Conservation (phyloP, 2,329 filamentous ascomycete genomes). For the Curvularia sp. region DNA sequence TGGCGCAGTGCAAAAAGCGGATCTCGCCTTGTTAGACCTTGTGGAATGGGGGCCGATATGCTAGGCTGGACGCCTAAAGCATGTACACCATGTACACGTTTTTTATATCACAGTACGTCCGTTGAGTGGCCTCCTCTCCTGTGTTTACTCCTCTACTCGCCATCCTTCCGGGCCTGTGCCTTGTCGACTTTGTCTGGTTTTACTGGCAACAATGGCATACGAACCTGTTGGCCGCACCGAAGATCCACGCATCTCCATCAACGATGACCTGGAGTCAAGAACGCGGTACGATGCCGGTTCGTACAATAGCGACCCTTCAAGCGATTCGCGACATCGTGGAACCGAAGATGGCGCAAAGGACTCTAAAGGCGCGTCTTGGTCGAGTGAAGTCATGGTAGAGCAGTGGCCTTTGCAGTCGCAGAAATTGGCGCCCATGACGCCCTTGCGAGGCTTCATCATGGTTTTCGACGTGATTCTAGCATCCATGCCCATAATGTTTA, state of each 20-base stretch:
- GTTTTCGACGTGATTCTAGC: conserved; percentile 36
- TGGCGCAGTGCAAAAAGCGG: background rate
- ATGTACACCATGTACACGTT: background rate
- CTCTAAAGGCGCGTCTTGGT: background rate
- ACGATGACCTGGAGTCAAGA: conserved; percentile 18
- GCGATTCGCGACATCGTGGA: background rate
- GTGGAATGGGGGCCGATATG: background rate
- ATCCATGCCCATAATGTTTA: conserved; percentile 38
- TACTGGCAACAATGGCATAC: conserved; percentile 6
- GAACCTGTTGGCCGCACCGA: background rate
- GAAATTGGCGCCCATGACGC: conserved; percentile 31
- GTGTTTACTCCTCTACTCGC: background rate
- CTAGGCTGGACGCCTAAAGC: background rate
- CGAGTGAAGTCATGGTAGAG: background rate
- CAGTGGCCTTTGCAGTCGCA: conserved; percentile 31
- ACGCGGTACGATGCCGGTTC: conserved; percentile 16
- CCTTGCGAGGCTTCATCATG: conserved; percentile 26
- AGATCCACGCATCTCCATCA: background rate
- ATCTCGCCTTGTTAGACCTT: background rate
- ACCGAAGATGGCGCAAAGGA: background rate
- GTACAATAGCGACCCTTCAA: conserved; percentile 13
- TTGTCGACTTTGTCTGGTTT: background rate
- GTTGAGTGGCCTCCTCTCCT: background rate
- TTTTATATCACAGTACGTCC: background rate
- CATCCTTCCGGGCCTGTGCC: background rate